A percentile compares a stretch with the other conserved stretches of the same genome.
Evolutionary conservation across 1,284 basidiomycete genomes (phyloP).

Genomic region (Malassezia nana): DNA sequence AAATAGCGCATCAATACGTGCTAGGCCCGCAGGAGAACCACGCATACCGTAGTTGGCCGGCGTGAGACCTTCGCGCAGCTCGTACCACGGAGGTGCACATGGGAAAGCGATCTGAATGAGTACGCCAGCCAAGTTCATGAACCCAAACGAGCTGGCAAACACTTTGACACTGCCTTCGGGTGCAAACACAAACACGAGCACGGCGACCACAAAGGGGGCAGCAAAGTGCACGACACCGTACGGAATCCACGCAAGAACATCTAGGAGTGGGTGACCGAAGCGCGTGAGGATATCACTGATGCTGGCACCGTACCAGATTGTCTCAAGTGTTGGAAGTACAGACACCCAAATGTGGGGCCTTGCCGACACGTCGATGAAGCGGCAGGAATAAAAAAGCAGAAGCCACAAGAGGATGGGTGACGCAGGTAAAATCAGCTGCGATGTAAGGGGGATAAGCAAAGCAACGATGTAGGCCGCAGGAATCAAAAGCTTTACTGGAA

Average conservation of each 20-base stretch:
- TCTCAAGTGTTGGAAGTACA: slow-evolving; percentile 83
- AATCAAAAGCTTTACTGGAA: slow-evolving; percentile 68
- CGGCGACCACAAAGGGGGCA: slow-evolving; percentile 57
- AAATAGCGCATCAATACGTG: slow-evolving; percentile 83
- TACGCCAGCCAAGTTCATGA: slow-evolving; percentile 83
- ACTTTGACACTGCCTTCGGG: slow-evolving; percentile 69
- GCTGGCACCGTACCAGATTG: slow-evolving; percentile 88
- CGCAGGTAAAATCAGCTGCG: slow-evolving; percentile 83
- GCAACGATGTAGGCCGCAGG: slow-evolving; percentile 63
- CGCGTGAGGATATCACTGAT: slow-evolving; percentile 91
- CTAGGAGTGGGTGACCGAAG: slow-evolving; percentile 80
- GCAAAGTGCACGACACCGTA: slow-evolving; percentile 88
- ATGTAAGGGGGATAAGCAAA: slow-evolving; percentile 73
- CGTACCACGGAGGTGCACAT: slow-evolving; percentile 90
- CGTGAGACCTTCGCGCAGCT: slow-evolving; percentile 88
- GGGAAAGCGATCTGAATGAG: slow-evolving; percentile 80
- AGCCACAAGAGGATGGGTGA: slow-evolving; percentile 70
- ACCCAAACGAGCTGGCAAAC: slow-evolving; percentile 82
- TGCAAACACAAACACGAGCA: slow-evolving; percentile 68
- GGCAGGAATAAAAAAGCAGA: slow-evolving; percentile 64
- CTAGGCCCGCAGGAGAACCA: slow-evolving; percentile 79
- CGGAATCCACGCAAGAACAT: slow-evolving; percentile 87
- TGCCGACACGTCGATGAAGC: slow-evolving; percentile 66
- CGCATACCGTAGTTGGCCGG: slow-evolving; percentile 85
- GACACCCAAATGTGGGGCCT: slow-evolving; percentile 80